These are phyloP conservation scores for Claviceps quebecensis DNA, from an alignment of 2,329 filamentous ascomycete species.

Conservation along the genomic window DNA sequence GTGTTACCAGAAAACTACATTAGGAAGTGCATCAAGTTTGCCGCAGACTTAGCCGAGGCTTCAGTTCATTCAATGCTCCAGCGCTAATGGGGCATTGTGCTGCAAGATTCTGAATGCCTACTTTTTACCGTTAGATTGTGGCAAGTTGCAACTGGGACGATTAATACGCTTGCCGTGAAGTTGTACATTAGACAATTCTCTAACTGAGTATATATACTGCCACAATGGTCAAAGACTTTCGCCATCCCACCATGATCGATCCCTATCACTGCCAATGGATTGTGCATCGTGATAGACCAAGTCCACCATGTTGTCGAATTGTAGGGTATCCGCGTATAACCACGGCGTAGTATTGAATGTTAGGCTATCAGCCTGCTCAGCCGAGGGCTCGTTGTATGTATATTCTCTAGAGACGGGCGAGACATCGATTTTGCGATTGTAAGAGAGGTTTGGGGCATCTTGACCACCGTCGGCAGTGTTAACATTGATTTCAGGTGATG, in stretches of 20 bases:
- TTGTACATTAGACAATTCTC: neutral
- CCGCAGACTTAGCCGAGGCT: neutral
- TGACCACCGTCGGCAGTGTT: constrained; percentile 38
- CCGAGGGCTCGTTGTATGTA: constrained; percentile 16
- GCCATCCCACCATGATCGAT: constrained; percentile 26
- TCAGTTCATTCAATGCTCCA: no score
- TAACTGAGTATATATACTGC: neutral
- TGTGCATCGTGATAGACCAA: constrained; percentile 20
- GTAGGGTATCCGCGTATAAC: constrained; percentile 28
- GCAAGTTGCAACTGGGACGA: neutral
- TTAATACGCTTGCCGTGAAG: no score
- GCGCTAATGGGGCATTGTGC: no score
- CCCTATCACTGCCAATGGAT: constrained; percentile 12
- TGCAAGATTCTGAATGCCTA: no score
- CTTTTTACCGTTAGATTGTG: neutral
- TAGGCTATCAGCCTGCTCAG: constrained; percentile 21
- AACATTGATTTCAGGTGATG: constrained; percentile 35
- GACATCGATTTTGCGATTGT: constrained; percentile 15
- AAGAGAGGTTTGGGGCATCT: constrained; percentile 29
- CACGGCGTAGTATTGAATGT: constrained; percentile 28
- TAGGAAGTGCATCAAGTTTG: neutral
- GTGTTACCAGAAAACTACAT: neutral
- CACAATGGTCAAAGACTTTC: constrained; percentile 26
- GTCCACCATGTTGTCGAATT: constrained; percentile 24
- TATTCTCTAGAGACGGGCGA: constrained; percentile 12